phyloP scores from a whole-genome alignment of 441 rosid species.

The Corymbia calophylla region DNA sequence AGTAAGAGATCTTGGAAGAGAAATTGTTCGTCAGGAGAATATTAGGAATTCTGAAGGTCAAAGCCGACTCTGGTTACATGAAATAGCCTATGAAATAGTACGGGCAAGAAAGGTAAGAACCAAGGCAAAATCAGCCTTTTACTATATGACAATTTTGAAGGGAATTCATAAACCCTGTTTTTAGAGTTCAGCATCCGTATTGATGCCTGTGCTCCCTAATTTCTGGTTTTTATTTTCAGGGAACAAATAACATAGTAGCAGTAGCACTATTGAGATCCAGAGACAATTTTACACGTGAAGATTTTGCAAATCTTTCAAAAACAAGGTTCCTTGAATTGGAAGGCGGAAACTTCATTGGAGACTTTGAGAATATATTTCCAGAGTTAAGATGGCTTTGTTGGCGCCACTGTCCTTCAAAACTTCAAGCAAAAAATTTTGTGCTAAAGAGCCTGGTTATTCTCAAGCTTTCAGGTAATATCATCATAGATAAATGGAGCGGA shows the following conservation, averaged over 20 bases:
- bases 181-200: not conserved
- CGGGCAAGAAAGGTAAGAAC: not conserved
- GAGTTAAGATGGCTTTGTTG: not conserved
- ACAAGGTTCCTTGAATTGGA: not conserved
- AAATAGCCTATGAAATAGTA: not conserved
- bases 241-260: not conserved
- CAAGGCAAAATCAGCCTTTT: not conserved
- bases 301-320: not conserved
- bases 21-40: not conserved
- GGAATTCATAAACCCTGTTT: not conserved
- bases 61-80: not conserved
- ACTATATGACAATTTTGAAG: not conserved
- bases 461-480: not conserved
- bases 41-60: not conserved
- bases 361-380: not conserved
- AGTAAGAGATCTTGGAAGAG: not conserved
- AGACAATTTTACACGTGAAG: not conserved
- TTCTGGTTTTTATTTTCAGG: not conserved
- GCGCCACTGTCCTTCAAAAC: not conserved
- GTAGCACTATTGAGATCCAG: not conserved
- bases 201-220: rapidly evolving
- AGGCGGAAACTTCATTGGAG: not conserved
- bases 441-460: not conserved
- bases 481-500: not conserved
- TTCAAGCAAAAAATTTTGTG: not conserved